phyloP scores from a whole-genome alignment of 2,329 filamentous ascomycete species.

The Byssothecium circinans region DNA sequence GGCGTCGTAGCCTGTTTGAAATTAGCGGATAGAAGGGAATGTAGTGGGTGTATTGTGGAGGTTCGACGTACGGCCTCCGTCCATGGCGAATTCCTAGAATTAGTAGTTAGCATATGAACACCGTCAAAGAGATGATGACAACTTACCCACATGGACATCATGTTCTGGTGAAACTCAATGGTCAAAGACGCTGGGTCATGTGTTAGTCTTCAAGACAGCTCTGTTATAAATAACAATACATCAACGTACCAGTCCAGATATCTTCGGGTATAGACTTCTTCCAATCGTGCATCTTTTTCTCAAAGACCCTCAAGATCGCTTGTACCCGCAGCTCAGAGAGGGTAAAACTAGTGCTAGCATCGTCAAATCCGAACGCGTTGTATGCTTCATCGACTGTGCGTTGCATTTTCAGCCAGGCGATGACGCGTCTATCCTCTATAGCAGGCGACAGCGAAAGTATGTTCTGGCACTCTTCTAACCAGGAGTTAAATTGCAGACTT shows the following conservation, averaged over 20 bases:
- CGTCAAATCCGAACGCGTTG: constrained; percentile 42
- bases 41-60: not conserved
- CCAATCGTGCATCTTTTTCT: constrained; percentile 41
- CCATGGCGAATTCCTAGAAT: constrained; percentile 38
- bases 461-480: constrained; percentile 40
- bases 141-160: constrained; percentile 35
- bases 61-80: constrained; percentile 28
- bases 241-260: constrained; percentile 34
- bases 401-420: constrained; percentile 38
- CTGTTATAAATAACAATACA: not conserved
- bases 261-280: constrained; percentile 34
- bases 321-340: constrained; percentile 40
- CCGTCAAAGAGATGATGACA: not conserved
- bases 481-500: constrained; percentile 35
- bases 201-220: not conserved
- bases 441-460: constrained; percentile 36
- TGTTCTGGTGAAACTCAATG: constrained; percentile 37
- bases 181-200: constrained; percentile 17
- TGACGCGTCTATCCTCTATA: constrained; percentile 31
- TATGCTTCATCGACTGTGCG: constrained; percentile 42
- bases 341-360: constrained; percentile 42
- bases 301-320: constrained; percentile 40
- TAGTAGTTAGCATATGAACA: not conserved
- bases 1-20: constrained; percentile 27
- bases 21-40: not conserved